Base-by-base conservation (phyloP, 371 early-diverging fungal species). In the Vairimorpha necatrix region DNA sequence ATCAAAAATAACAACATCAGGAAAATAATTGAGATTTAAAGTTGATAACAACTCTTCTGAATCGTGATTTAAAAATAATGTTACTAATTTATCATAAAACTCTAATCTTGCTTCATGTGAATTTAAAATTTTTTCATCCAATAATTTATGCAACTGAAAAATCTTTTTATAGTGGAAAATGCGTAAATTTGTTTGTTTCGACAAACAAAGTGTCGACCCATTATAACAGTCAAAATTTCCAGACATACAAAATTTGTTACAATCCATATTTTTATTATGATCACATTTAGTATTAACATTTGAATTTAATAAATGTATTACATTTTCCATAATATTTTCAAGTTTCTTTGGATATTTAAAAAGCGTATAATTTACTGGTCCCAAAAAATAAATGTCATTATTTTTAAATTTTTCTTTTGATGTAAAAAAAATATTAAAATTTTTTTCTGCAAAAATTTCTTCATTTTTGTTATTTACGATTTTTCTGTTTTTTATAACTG, bases 361-460 rank as follows among this genome's bases (percentile, higher is more conserved):
- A n/a, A n/a, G n/a, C 3, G 50, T n/a, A 56, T 71, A 76, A 18
- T 18, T 24, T 28, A 76, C 53, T 26, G 76, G 76, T 32, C 80
- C 80, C 16, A 80, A 66, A 74, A 72, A 76, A 33, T 56, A 36
- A 9, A 71, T 36, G 13, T 73, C 70, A 30, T 68, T 38, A 14
- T 22, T 16, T 18, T 53, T 33, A 53, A 80, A 72, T 22, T 9
- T 20, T 0, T 70, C 62, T 30, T 62, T 28, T 46, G 63, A 38
- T 2, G 77, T 80, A 48, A 80, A 80, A 39, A 76, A 70, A 2
- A 80, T 6, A 53, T 68, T 67, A 67, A 80, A 80, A 3, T 69
- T 20, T 0, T 62, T 36, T 16, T 73, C 34, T 47, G 73, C 77
- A 2, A 24, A 0, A n/a, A 80, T 30, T 9, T 33, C 47, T 42